Percentiles rank a stretch among this genome's conserved stretches.
Conservation (phyloP, 2,329 filamentous ascomycete genomes). For the Hypoxylon sp. region DNA sequence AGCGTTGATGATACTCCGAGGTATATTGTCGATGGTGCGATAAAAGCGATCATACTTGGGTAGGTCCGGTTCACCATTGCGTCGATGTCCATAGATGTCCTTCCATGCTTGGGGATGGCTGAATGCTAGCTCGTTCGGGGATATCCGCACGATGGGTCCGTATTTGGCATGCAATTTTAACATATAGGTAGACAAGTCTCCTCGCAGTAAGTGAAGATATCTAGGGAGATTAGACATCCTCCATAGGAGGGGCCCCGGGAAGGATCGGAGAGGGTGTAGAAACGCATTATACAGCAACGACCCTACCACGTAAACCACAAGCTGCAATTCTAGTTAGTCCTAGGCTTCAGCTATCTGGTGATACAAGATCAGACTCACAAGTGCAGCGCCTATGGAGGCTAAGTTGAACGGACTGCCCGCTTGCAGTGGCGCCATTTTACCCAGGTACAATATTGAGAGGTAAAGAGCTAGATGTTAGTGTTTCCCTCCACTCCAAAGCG, state of each 20-base stretch:
- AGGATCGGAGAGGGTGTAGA: constrained; percentile 38
- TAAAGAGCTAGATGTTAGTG: background rate
- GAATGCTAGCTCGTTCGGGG: constrained; percentile 53
- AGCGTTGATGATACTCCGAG: constrained; percentile 44
- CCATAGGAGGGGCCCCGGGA: constrained; percentile 37
- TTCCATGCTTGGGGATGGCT: constrained; percentile 48
- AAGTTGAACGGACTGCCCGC: constrained; percentile 10
- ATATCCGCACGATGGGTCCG: constrained; percentile 52
- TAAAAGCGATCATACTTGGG: constrained; percentile 43
- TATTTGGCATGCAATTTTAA: constrained; percentile 46
- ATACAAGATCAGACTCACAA: constrained; percentile 18
- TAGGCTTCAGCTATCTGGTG: background rate
- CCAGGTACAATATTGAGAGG: constrained; percentile 1
- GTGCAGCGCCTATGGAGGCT: constrained; percentile 14
- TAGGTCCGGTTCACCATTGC: constrained; percentile 36
- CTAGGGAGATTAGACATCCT: constrained; percentile 15
- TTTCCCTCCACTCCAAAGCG: background rate
- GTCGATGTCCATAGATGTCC: constrained; percentile 42
- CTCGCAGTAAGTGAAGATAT: constrained; percentile 14
- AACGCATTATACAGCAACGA: constrained; percentile 35
- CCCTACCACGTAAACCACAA: constrained; percentile 9
- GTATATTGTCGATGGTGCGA: constrained; percentile 33
- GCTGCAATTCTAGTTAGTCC: constrained; percentile 17
- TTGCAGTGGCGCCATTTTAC: constrained; percentile 24
- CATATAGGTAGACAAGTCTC: constrained; percentile 29